These are phyloP conservation scores for Talaromyces funiculosus DNA, from an alignment of 2,329 filamentous ascomycete species.

Conservation along the genomic window DNA sequence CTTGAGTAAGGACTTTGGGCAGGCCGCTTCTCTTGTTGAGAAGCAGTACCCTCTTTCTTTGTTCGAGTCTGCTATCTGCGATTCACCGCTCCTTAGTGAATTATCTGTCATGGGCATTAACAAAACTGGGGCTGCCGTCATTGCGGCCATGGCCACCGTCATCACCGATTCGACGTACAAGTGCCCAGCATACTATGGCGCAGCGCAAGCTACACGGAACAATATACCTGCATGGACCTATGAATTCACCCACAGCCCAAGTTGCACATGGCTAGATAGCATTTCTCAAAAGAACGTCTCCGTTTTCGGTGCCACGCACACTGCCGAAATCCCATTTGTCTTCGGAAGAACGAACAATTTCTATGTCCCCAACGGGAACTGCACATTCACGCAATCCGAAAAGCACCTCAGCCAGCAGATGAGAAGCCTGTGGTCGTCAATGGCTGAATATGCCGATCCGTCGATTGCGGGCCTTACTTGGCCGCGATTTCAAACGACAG, in stretches of 20 bases:
- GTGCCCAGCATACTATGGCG: slow-evolving; percentile 17
- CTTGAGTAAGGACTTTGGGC: slow-evolving; percentile 18
- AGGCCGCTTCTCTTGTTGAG: slow-evolving; percentile 13
- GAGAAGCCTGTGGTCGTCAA: slow-evolving; percentile 19
- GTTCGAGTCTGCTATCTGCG: slow-evolving; percentile 7
- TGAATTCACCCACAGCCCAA: slow-evolving; percentile 18
- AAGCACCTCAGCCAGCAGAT: slow-evolving; percentile 17
- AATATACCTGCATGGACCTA: slow-evolving; percentile 19
- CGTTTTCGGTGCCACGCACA: slow-evolving; percentile 13
- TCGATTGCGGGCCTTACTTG: slow-evolving; percentile 12
- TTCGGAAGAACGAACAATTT: slow-evolving; percentile 15
- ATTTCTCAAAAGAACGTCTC: slow-evolving; percentile 1
- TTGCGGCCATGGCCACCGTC: slow-evolving; percentile 15
- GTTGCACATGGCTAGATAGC: slow-evolving; percentile 18
- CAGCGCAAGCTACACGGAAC: slow-evolving; percentile 9
- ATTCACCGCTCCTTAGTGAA: background rate
- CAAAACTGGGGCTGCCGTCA: slow-evolving; percentile 2
- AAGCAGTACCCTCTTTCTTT: slow-evolving; percentile 16
- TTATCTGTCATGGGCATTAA: background rate
- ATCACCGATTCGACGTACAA: slow-evolving; percentile 13
- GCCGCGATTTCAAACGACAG: slow-evolving; percentile 11
- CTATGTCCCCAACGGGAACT: slow-evolving; percentile 2
- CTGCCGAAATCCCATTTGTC: slow-evolving; percentile 12
- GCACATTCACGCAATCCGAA: slow-evolving; percentile 15
- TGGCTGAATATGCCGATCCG: slow-evolving; percentile 18